phyloP scores from a whole-genome alignment of 768 basidiomycete genomes.

The Saitozyma podzolica region DNA sequence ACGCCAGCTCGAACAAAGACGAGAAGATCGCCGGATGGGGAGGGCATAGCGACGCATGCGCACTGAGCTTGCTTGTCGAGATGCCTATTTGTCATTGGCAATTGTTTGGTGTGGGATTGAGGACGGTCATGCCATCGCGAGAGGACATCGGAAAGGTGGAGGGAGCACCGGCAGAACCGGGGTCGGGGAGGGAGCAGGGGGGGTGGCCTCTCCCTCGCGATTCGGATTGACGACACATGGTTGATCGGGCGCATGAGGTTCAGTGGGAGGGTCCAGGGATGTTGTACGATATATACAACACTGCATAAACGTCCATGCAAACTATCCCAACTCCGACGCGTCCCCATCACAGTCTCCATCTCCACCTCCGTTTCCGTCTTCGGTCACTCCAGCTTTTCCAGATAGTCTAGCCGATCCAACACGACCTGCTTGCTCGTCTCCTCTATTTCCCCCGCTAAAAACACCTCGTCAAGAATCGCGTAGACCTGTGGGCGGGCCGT shows the following conservation, averaged over 20 bases:
- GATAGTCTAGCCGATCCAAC: slow-evolving; percentile 78
- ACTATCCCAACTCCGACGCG: not conserved
- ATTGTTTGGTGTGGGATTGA: too few species aligned
- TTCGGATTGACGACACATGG: not conserved
- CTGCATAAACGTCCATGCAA: not conserved
- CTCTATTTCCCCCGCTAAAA: slow-evolving; percentile 96
- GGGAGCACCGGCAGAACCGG: too few species aligned
- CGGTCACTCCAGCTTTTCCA: slow-evolving; percentile 84
- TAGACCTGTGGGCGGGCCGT: slow-evolving; percentile 66
- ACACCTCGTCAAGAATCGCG: slow-evolving; percentile 96
- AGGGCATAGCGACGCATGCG: slow-evolving; percentile 9
- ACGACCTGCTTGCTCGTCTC: slow-evolving; percentile 98
- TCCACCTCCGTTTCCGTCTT: not conserved
- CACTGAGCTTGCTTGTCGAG: not conserved
- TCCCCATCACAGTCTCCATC: not conserved
- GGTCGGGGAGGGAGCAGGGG: not conserved
- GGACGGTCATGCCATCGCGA: too few species aligned
- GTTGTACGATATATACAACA: slow-evolving; percentile 8
- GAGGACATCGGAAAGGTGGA: too few species aligned
- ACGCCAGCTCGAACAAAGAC: slow-evolving; percentile 39
- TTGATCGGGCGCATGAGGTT: not conserved
- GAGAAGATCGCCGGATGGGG: slow-evolving; percentile 38
- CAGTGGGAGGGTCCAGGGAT: not conserved
- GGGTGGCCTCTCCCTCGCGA: not conserved
- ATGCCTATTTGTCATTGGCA: not conserved